These are phyloP conservation scores for Linnemannia exigua DNA, from an alignment of 192 early-diverging fungal genomes.

Conservation along the genomic window DNA sequence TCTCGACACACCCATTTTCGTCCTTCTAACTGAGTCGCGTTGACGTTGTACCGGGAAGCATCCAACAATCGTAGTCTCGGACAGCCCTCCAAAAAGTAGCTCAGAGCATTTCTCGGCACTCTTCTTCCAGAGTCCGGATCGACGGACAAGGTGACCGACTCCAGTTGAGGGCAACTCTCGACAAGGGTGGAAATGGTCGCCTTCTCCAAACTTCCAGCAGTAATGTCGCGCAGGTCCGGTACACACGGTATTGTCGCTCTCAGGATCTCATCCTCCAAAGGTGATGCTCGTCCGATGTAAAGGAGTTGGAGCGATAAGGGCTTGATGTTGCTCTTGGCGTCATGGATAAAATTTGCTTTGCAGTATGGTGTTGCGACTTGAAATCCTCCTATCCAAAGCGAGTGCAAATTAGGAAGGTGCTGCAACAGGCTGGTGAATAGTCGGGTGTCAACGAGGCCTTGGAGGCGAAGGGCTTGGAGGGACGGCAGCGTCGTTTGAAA, in stretches of 20 bases:
- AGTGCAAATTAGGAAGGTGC: not conserved
- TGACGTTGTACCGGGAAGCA: not conserved
- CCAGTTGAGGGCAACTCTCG: not conserved
- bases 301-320: not conserved
- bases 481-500: not conserved
- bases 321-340: not conserved
- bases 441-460: not conserved
- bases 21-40: not conserved
- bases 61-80: not conserved
- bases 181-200: not conserved
- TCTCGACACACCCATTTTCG: not conserved
- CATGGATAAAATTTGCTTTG: not conserved
- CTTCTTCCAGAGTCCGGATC: not conserved
- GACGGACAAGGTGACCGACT: not conserved
- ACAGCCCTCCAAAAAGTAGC: constrained; percentile 2
- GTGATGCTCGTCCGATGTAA: not conserved
- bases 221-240: not conserved
- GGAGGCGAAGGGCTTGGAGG: not conserved
- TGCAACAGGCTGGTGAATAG: not conserved
- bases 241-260: not conserved
- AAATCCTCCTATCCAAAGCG: not conserved
- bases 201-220: not conserved
- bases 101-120: not conserved
- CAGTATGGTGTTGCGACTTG: not conserved
- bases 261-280: not conserved